Evolutionary conservation across 345 rosid genomes (phyloP).

Genomic region (Linum lewisii): DNA sequence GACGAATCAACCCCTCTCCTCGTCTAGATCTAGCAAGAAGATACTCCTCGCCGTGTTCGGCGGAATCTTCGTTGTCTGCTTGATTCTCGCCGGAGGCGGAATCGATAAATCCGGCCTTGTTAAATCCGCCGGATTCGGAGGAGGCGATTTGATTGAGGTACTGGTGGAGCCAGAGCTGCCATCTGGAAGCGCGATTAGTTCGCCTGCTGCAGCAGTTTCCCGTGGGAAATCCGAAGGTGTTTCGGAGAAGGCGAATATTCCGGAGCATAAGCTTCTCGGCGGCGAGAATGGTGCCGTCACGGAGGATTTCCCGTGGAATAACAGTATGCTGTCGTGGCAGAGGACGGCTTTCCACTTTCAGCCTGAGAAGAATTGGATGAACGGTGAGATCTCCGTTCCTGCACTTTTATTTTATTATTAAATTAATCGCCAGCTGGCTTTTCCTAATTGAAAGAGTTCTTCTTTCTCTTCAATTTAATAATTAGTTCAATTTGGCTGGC

Average conservation of each 20-base stretch:
- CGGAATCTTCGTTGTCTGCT: slow-evolving; percentile 27
- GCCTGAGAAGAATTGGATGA: slow-evolving; percentile 95
- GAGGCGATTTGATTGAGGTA: neutral
- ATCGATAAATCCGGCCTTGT: neutral
- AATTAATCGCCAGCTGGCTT: no score
- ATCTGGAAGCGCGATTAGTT: neutral
- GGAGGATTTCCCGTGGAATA: slow-evolving; percentile 57
- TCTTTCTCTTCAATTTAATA: neutral
- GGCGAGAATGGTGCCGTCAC: slow-evolving; percentile 6
- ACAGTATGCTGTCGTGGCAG: slow-evolving; percentile 84
- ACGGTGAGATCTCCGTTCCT: slow-evolving; percentile 34
- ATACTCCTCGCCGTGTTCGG: slow-evolving; percentile 14
- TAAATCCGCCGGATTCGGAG: neutral
- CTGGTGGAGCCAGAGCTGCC: neutral
- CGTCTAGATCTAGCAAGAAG: slow-evolving; percentile 10
- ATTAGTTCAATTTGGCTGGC: no score
- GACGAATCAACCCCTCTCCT: neutral
- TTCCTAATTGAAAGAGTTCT: neutral
- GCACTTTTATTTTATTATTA: no score
- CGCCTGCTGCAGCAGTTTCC: slow-evolving; percentile 18
- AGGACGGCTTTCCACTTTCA: slow-evolving; percentile 90
- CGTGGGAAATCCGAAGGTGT: slow-evolving; percentile 57
- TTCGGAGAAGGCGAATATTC: slow-evolving; percentile 50
- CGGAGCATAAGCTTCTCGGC: neutral
- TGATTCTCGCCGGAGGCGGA: slow-evolving; percentile 17